Evolutionary conservation across 257 asterid species (phyloP).

Genomic region (Solanum acaule): DNA sequence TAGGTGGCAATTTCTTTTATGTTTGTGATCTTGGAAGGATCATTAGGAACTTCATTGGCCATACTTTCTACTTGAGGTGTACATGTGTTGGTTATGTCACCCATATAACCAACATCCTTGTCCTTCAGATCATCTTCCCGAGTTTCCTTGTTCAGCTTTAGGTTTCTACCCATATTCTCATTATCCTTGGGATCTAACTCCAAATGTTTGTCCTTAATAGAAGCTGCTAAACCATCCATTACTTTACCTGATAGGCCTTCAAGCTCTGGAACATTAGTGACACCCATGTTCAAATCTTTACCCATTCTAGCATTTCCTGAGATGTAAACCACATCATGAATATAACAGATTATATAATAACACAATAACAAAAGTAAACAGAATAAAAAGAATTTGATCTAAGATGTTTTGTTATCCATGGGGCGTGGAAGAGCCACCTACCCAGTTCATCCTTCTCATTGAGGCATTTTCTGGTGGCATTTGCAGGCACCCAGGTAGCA

Average conservation of each 20-base stretch:
- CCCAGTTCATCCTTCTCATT: conserved; percentile 18
- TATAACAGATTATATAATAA: not conserved
- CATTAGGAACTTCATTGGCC: conserved; percentile 12
- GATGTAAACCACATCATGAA: not conserved
- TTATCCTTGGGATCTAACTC: conserved; percentile 4
- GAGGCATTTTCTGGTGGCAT: conserved; percentile 9
- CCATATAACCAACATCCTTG: conserved; percentile 13
- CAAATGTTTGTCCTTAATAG: conserved; percentile 1
- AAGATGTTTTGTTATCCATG: not conserved
- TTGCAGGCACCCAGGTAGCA: conserved; percentile 20
- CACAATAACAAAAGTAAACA: not conserved
- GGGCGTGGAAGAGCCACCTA: conserved; percentile 4
- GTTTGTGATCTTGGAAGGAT: conserved; percentile 7
- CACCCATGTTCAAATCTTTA: conserved; percentile 26
- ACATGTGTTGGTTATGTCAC: conserved; percentile 2
- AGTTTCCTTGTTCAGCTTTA: conserved; percentile 10
- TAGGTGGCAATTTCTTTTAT: conserved; percentile 10
- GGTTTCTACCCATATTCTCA: conserved; percentile 9
- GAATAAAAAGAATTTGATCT: not conserved
- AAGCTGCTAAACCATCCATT: not conserved
- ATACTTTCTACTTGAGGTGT: conserved; percentile 10
- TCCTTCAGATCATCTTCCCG: conserved; percentile 8
- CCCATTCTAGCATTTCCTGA: conserved; percentile 17
- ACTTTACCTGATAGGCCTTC: conserved; percentile 5
- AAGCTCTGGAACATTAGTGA: conserved; percentile 9